These are phyloP conservation scores for Rhodotorula babjevae DNA, from an alignment of 768 basidiomycete species.

Conservation along the genomic window DNA sequence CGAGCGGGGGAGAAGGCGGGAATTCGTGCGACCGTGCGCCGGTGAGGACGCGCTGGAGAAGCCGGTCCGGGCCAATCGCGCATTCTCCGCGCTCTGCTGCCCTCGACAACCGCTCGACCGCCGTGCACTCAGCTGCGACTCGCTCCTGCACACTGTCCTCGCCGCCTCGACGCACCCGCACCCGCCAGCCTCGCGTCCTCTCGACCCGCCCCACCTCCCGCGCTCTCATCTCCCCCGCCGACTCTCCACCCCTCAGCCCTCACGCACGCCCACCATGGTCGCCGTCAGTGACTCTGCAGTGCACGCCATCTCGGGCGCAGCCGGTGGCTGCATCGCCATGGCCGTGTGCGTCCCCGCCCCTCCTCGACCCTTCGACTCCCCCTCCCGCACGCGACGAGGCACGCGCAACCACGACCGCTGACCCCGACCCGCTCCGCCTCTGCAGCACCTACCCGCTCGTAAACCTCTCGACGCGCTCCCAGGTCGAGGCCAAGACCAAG, in stretches of 20 bases:
- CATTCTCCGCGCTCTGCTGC: too few relatives aligned
- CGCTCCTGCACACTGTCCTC: too few relatives aligned
- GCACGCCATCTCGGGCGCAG: conserved; percentile 81
- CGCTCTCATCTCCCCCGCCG: too few relatives aligned
- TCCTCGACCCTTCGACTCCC: not conserved
- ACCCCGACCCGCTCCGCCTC: not conserved
- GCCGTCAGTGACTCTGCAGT: conserved; percentile 62
- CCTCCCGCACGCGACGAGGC: too few relatives aligned
- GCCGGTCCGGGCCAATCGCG: too few relatives aligned
- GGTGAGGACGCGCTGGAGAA: too few relatives aligned
- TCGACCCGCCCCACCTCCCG: not conserved
- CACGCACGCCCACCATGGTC: conserved; percentile 11
- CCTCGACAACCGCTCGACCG: too few relatives aligned
- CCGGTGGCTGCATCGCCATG: conserved; percentile 88
- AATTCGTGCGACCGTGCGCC: too few relatives aligned
- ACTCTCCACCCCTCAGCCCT: not conserved
- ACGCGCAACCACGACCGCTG: not conserved
- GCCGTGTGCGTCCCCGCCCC: conserved; percentile 62
- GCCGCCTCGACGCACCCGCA: too few relatives aligned
- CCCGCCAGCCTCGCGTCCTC: too few relatives aligned
- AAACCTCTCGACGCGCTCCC: conserved; percentile 85
- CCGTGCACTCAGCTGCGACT: too few relatives aligned
- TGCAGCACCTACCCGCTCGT: conserved; percentile 60
- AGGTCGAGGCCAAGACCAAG: conserved; percentile 76
- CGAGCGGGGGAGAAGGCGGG: too few relatives aligned